These are phyloP conservation scores for Nicotiana attenuata DNA, from an alignment of 257 asterid genomes.

Conservation along the genomic window DNA sequence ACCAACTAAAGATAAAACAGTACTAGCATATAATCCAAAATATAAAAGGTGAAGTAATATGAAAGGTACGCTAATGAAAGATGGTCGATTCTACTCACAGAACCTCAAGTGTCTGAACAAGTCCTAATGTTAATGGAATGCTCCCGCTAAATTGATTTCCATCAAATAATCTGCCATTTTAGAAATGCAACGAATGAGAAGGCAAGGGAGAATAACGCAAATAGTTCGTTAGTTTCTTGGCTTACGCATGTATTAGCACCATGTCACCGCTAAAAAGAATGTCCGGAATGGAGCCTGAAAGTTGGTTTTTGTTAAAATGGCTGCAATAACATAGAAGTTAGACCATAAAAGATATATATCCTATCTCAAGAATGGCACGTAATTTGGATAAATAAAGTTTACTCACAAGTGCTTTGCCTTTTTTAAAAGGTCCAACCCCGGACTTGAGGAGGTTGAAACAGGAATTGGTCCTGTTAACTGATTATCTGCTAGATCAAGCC, in stretches of 20 bases:
- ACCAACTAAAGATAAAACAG: neutral
- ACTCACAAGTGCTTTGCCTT: constrained; percentile 95
- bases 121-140: constrained; percentile 68
- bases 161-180: constrained; percentile 55
- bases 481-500: constrained; percentile 93
- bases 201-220: neutral
- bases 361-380: neutral
- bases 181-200: constrained; percentile 6
- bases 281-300: constrained; percentile 69
- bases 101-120: constrained; percentile 79
- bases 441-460: constrained; percentile 51
- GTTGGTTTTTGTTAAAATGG: constrained; percentile 89
- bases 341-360: neutral
- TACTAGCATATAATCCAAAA: neutral
- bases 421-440: constrained; percentile 81
- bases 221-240: constrained; percentile 1
- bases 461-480: constrained; percentile 78
- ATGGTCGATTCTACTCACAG: constrained; percentile 60
- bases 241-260: constrained; percentile 86
- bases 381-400: neutral
- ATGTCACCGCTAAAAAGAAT: constrained; percentile 61
- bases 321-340: constrained; percentile 43
- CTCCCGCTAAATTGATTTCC: constrained; percentile 65
- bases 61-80: constrained; percentile 5
- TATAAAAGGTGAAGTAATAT: neutral